Evolutionary conservation across 345 rosid genomes (phyloP), one percentile per base, ranked within the genome.

Genomic region (Capsella bursapastoris): DNA sequence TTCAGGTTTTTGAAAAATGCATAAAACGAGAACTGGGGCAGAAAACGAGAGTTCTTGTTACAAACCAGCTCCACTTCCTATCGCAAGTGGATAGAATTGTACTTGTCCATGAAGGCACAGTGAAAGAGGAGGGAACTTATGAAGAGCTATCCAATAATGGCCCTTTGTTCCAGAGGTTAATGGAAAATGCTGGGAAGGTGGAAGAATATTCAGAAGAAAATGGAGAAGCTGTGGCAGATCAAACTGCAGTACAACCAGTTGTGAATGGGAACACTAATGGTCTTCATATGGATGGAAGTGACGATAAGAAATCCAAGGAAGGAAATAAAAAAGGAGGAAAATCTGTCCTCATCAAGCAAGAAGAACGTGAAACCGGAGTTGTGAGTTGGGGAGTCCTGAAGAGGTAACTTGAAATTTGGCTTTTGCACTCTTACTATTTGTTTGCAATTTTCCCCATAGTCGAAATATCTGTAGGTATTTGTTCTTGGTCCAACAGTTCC

Each of bases 171-270:
- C 92, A 88, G 68, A 88, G 84, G 80, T 84, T 92, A 41, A 92
- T 95, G 98, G 98, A 95, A 86, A 92, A 95, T 85, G 99, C 99
- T 3, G 99, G 99, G 49, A 95, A 95, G 86, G 89, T 95, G 87
- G 99, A 95, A 87, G 98, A 95, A 64, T 89, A 85, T 77, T 82
- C 58, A n/a, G 99, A 92, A 73, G 98, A 88, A 76, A 81, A 74
- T 64, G 90, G 84, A 76, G 84, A 81, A 64, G 85, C 68, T 16
- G 84, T 85, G 71, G 69, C 77, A 28, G 97, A 89, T 74, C 51
- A 74, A 52, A 69, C 74, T 12, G 73, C 72, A 28, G 7, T 82
- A 60, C 81, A 82, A 74, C 71, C 82, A 45, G 57, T 68, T 38
- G 84, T 82, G 50, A 95, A 90, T 83, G 98, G 98, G 35, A 79